Base-by-base conservation (phyloP, 495 filamentous ascomycete species). In the Eremomyces bilateralis region DNA sequence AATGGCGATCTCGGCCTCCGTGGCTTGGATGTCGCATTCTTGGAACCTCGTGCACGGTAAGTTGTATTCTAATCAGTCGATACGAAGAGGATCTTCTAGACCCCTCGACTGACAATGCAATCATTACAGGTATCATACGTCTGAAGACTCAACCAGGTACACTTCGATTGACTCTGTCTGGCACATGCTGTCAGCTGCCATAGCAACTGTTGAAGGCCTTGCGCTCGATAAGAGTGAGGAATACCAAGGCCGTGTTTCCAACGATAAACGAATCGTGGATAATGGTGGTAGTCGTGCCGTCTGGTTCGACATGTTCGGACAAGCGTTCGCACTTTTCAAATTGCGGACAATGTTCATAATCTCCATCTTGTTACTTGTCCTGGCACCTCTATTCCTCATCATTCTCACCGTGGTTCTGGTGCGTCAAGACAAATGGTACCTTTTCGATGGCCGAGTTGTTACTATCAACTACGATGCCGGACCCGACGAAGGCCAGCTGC, bases 51-150 rank as follows among this genome's bases (percentile, higher is more conserved):
- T 31, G 69, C 82, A 15, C 56, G 78, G 29, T n/a, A n/a, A n/a
- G n/a, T n/a, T n/a, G n/a, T n/a, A n/a, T n/a, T n/a, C n/a, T n/a
- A n/a, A n/a, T n/a, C n/a, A n/a, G n/a, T n/a, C n/a, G n/a, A n/a
- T n/a, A n/a, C n/a, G n/a, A n/a, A n/a, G n/a, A n/a, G n/a, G n/a
- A n/a, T n/a, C n/a, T n/a, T n/a, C n/a, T n/a, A n/a, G n/a, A n/a
- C n/a, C n/a, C n/a, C n/a, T n/a, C n/a, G n/a, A n/a, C n/a, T n/a
- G n/a, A n/a, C n/a, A n/a, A n/a, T n/a, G n/a, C n/a, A n/a, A n/a
- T n/a, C n/a, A n/a, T n/a, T n/a, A n/a, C n/a, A n/a, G n/a, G n/a
- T 97, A 97, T 51, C 88, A 97, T 51, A 97, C 85, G 4, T 68
- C 76, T 34, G 71, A 91, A 52, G 88, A 97, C 54, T 79, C 88